Base-by-base conservation (phyloP, 2,329 filamentous ascomycete species). In the Pseudopithomyces maydicus region DNA sequence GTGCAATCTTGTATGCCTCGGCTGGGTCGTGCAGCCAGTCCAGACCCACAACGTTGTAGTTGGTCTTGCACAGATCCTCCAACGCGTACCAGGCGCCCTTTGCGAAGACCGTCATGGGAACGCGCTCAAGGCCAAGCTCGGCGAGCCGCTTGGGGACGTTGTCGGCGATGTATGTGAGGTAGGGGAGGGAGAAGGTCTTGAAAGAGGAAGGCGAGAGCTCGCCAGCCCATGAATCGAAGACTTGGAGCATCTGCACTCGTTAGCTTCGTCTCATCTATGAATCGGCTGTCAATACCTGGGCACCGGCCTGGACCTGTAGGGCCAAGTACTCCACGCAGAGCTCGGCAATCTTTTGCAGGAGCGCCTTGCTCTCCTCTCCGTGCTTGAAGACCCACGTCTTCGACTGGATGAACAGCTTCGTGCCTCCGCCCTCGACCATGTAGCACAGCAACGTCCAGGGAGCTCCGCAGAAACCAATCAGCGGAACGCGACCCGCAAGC, bases 381-480 rank as follows among this genome's bases (percentile, higher is more conserved):
- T 97, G 92, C 77, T 87, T 92, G 83, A 94, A 99, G 58, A 98
- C 88, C 95, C 95, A 99, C 23, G 90, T 96, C 84, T 99, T 99
- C 70, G 87, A 90, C 78, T 97, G 89, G 58, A 91, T 88, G 80
- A 98, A 98, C 73, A 98, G 82, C 81, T 98, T 98, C 66, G 90
- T 96, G 42, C 95, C 95, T 46, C 95, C 95, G 15, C 95, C 95
- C 78, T 99, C 95, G 17, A 98, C 92, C 95, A 99, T 99, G 81
- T 99, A 99, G 81, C 94, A 97, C 71, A 99, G 85, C 57, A 99
- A 79, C 2, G 95, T 99, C 92, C 95, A 99, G 0, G 95, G 95
- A 7, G 95, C 93, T 53, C 95, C 95, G 70, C 93, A 97, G 81
- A 99, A 99, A 35, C 95, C 95, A 74, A 97, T 96, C 63, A 99